phyloP scores from a whole-genome alignment of 306 rosid species.

The Trifolium subterraneum region DNA sequence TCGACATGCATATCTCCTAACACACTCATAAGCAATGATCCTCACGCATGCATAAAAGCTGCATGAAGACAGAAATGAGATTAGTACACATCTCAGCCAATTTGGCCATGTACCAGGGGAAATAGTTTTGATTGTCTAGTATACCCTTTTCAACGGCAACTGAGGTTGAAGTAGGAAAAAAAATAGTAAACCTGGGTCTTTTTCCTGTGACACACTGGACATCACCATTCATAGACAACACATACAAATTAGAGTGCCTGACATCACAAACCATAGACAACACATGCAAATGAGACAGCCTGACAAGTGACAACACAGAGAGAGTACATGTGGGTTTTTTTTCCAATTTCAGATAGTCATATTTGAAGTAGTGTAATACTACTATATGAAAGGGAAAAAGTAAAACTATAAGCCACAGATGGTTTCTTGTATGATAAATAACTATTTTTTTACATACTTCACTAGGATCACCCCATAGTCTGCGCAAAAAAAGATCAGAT shows the following conservation, averaged over 20 bases:
- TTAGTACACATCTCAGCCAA: constrained; percentile 29
- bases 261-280: constrained; percentile 22
- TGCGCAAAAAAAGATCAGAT: constrained; percentile 81
- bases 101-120: constrained; percentile 18
- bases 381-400: constrained; percentile 6
- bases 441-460: constrained; percentile 70
- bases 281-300: constrained; percentile 22
- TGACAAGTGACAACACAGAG: background rate
- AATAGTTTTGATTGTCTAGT: constrained; percentile 30
- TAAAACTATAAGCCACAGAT: constrained; percentile 25
- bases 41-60: constrained; percentile 39
- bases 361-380: background rate
- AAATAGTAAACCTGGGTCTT: constrained; percentile 16
- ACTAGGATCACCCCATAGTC: constrained; percentile 96
- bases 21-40: constrained; percentile 35
- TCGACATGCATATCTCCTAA: constrained; percentile 31
- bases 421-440: constrained; percentile 28
- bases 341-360: constrained; percentile 21
- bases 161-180: constrained; percentile 27
- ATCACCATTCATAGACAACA: constrained; percentile 26
- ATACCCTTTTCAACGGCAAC: constrained; percentile 20
- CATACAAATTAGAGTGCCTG: background rate
- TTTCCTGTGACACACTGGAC: background rate
- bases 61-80: constrained; percentile 26
- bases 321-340: background rate